Evolutionary conservation across 2,329 filamentous ascomycete species (phyloP), one percentile per base, ranked within the genome.

Genomic region (Paramyrothecium sp.): DNA sequence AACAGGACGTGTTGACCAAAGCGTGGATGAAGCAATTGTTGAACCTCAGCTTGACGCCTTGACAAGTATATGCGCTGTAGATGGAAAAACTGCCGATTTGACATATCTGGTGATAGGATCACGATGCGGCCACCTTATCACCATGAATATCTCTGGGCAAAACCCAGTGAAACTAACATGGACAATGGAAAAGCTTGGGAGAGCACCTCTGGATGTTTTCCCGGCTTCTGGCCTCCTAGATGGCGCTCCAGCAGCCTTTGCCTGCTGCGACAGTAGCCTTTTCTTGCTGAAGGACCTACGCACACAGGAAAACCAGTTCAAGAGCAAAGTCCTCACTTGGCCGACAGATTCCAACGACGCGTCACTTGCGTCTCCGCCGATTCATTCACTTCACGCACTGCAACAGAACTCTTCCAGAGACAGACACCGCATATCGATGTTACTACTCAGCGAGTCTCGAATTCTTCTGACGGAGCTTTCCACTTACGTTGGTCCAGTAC

Each of bases 401-500:
- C 65, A 68, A 10, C 62, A 71, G 47, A 71, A 73, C 33, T 63
- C 82, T 17, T 75, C 75, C 2, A 72, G 71, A 13, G 63, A 67
- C 34, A 53, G 64, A 3, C 74, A 75, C 11, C 73, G 78, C 38
- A 71, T 73, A 19, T 75, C 77, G 11, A 60, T 86, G 22, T 70
- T 84, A 46, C 69, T 88, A 58, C 69, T 85, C 38, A 72, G 82
- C 3, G 80, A 78, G 4, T 70, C 77, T 10, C 75, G 74, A 13
- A 69, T 89, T 33, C 71, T 86, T 21, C 65, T 89, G 38, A 78
- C 82, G 4, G 80, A 85, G 50, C 66, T 88, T 49, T 76, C 81
- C 56, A 65, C 71, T 7, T 71, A 74, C 26, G 64, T 74, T 13
- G 76, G 77, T 5, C 73, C 78, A 3, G 78, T 86, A 3, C 80